Percentiles rank a stretch among this genome's conserved stretches.
Conservation (phyloP, 345 rosid species). For the Euphorbia lathyris region DNA sequence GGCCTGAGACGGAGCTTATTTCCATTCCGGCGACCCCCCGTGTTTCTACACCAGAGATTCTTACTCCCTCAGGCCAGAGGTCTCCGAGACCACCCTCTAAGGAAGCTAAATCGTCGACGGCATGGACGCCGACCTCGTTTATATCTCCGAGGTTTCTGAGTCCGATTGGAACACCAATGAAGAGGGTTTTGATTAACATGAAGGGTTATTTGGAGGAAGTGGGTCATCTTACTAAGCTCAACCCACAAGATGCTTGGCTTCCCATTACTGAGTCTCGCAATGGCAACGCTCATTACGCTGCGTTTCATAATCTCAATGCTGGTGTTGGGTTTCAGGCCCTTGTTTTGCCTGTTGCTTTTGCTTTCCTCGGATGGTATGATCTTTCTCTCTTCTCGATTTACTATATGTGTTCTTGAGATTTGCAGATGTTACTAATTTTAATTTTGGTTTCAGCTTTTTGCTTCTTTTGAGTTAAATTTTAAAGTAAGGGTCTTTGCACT, state of each 20-base stretch:
- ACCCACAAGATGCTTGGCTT: constrained; percentile 98
- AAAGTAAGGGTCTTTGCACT: constrained; percentile 1
- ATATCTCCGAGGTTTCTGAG: constrained; percentile 93
- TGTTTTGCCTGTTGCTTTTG: constrained; percentile 85
- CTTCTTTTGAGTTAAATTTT: not conserved
- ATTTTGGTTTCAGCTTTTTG: not conserved
- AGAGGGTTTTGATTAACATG: constrained; percentile 89
- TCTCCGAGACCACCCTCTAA: constrained; percentile 76
- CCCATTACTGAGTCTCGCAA: constrained; percentile 96
- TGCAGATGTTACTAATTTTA: too few species aligned
- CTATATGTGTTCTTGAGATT: too few species aligned
- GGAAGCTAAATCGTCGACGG: constrained; percentile 66
- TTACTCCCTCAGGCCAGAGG: constrained; percentile 90
- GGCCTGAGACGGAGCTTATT: constrained; percentile 97
- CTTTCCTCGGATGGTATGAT: constrained; percentile 88
- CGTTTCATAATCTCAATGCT: constrained; percentile 93
- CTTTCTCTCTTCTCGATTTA: not conserved
- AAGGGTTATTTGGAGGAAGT: constrained; percentile 90
- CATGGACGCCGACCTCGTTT: constrained; percentile 96
- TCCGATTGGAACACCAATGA: constrained; percentile 98
- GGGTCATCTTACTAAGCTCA: constrained; percentile 91
- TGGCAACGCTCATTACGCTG: constrained; percentile 98
- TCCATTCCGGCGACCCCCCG: constrained; percentile 96
- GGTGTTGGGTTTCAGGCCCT: constrained; percentile 98
- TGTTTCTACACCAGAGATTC: constrained; percentile 90